Evolutionary conservation across 495 filamentous ascomycete species (phyloP), one percentile per base, ranked within the genome.

Genomic region (Daldinia bambusicola): DNA sequence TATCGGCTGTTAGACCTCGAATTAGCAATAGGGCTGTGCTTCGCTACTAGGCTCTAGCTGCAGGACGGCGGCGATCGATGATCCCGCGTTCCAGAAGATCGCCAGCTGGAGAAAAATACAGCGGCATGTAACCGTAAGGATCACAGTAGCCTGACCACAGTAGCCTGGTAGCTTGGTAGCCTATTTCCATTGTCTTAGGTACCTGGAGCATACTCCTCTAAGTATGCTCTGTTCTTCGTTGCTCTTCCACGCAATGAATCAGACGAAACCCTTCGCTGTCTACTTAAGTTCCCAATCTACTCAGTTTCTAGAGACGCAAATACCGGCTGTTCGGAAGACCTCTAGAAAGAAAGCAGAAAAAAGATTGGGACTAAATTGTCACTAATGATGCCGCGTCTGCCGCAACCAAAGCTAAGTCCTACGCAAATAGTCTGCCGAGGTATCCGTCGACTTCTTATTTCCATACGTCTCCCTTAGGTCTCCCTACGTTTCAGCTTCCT

Each of bases 81-180:
- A 72, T 67, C 69, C 61, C 55, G 34, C 50, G 65, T 68, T 68
- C 57, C 65, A 68, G 65, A 60, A 62, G 40, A 68, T 68, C 58
- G 34, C 37, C 16, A 61, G 55, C 26, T 31, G 38, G 40, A 13
- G 30, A 43, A 37, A 37, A 66, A 53, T 55, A 16, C 45, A 63
- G 36, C 61, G 45, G 57, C 10, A 26, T 40, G 41, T 55, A 48
- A 22, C 18, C 16, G 8, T 8, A n/a, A n/a, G n/a, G n/a, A n/a
- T n/a, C n/a, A n/a, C n/a, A n/a, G n/a, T n/a, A n/a, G n/a, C n/a
- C n/a, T n/a, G n/a, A n/a, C n/a, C n/a, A n/a, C n/a, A n/a, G n/a
- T n/a, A n/a, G n/a, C n/a, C n/a, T n/a, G n/a, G n/a, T n/a, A n/a
- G n/a, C n/a, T n/a, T n/a, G n/a, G n/a, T n/a, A 26, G 26, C 26